These are phyloP conservation scores for Trypanosoma lewisi DNA, from an alignment of 208 protist genomes.

Conservation along the genomic window DNA sequence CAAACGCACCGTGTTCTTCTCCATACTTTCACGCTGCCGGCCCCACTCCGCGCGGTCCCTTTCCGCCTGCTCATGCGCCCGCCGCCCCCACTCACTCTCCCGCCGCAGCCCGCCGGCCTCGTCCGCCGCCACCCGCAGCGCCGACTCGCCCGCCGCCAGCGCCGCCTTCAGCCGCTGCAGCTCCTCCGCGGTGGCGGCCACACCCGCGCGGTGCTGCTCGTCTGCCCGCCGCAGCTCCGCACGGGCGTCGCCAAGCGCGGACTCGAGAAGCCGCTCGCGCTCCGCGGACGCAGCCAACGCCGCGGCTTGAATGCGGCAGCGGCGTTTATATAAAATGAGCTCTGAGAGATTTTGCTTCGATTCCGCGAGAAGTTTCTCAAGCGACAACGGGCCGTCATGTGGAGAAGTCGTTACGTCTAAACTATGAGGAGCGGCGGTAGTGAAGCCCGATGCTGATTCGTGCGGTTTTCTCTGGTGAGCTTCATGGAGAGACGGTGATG, in stretches of 20 bases:
- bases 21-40: not conserved
- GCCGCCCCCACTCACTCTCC: conserved; percentile 6
- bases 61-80: not conserved
- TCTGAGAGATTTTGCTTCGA: conserved; percentile 31
- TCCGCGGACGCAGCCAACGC: not conserved
- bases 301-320: conserved; percentile 15
- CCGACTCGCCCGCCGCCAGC: conserved; percentile 1
- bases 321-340: conserved; percentile 32
- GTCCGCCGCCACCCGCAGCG: conserved; percentile 6
- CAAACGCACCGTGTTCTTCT: conserved; percentile 12
- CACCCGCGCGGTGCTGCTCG: conserved; percentile 22
- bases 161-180: not conserved
- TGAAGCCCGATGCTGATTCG: not conserved
- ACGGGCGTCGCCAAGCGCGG: conserved; percentile 10
- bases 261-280: conserved; percentile 4
- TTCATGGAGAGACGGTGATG: not conserved
- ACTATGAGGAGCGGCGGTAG: not conserved
- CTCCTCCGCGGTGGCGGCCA: conserved; percentile 15
- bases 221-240: conserved; percentile 3
- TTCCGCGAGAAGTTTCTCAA: conserved; percentile 30
- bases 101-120: conserved; percentile 11
- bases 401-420: not conserved
- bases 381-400: conserved; percentile 3
- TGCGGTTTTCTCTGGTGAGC: not conserved
- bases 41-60: not conserved